Base-by-base conservation (phyloP, 345 rosid genomes). In the rapeseed (Brassica napus) region DNA sequence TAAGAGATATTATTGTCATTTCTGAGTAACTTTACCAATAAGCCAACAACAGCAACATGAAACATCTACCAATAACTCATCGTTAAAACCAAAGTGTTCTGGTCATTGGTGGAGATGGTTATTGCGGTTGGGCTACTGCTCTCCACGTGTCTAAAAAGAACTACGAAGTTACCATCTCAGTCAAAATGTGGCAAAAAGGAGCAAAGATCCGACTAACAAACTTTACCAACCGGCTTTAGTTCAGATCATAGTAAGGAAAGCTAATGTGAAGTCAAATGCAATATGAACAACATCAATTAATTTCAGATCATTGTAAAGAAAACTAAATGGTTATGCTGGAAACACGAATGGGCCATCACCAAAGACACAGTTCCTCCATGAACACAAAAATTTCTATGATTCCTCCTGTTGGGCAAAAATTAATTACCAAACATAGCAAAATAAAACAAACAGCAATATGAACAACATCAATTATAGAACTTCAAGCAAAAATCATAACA, bases 61-160 rank as follows among this genome's bases (percentile, higher is more conserved):
- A 81, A 69, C 89, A 64, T 35, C 68, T 35, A 74, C 72, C 35
- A 69, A 87, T 8, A 70, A 61, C 35, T 88, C 82, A 35, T 60
- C 86, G 6, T 77, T 90, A 35, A 92, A 82, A 87, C 75, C 81
- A 10, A 82, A 84, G 92, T 69, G 96, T 94, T 77, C 88, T 94
- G 98, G 88, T 94, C 77, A 90, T 94, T 44, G 98, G 98, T 59
- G 98, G 99, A 75, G 97, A 94, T 79, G 99, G 99, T 42, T 94
- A 94, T 72, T 94, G 98, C 35, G 97, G 98, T 58, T 92, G 95
- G 97, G 97, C 98, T 37, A 94, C 98, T 52, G 97, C 97, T 18
- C 96, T 95, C 32, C 98, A 95, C 81, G 80, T 92, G 44, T 92
- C 98, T 67, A 89, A 86, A 59, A 91, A 86, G 84, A 94, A 92